Base-by-base conservation (phyloP, 305 asterid genomes). In the Withania somnifera region DNA sequence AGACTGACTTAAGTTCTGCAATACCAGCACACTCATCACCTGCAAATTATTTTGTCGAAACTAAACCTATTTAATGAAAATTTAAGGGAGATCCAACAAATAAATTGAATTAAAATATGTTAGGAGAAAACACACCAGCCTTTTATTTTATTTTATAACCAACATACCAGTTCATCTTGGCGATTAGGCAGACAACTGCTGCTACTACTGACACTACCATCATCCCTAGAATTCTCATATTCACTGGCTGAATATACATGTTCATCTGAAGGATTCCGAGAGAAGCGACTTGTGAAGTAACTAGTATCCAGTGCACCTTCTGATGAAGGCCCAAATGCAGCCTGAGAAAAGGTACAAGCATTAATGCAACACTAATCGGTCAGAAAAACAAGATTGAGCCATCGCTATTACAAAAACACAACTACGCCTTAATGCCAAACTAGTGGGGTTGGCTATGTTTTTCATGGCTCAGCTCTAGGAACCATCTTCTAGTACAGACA, bases 201-300 rank as follows among this genome's bases (percentile, higher is more conserved):
- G 89, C 90, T 85, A 79, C 95, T 96, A 84, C 95, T 94, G 82
- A 90, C 81, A 95, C 98, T 97, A 52, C 93, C 98, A 79, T 89
- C 83, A 28, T 91, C 99, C 84, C 98, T 93, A 57, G 96, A 93
- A 87, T 90, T 91, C 83, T 94, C 99, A 36, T 90, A 90, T 53
- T 97, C 99, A 87, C 98, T 97, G 77, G 88, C 90, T 58, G 93
- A 90, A 84, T 87, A 91, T 24, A 94, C 93, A 3, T 91, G 95
- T 87, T 97, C 99, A 66, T 97, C 98, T 17, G 99, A 93, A 79
- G 97, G 87, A 77, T 97, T 94, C 99, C 99, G 94, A 9, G 99
- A 90, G 88, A 83, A 91, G 53, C 99, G 97, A 82, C 99, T 97
- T 11, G 97, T 94, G 82, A 97, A 97, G 90, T 97, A 97, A 84